phyloP scores from a whole-genome alignment of 345 rosid species.

The Arabidopsis thaliana region DNA sequence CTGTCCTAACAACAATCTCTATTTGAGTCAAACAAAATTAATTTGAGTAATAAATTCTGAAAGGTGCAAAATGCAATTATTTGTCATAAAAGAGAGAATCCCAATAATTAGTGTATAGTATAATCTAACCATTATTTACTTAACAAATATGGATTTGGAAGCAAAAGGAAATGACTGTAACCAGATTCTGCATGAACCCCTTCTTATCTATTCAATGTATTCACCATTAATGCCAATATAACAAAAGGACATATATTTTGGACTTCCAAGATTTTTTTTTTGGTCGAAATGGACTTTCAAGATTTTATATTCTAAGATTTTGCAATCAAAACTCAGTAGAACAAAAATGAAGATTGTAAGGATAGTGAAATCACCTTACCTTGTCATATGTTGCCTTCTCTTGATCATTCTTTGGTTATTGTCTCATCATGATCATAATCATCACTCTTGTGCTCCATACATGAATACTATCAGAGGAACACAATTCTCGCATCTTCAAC shows the following conservation, averaged over 20 bases:
- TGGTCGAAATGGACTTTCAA: background rate
- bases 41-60: background rate
- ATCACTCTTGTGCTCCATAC: slow-evolving; percentile 1
- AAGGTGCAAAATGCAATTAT: background rate
- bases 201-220: slow-evolving; percentile 3
- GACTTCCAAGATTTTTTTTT: background rate
- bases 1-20: background rate
- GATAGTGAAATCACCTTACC: slow-evolving; percentile 22
- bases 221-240: slow-evolving; percentile 1
- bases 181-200: slow-evolving; percentile 12
- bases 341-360: slow-evolving; percentile 28
- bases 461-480: background rate
- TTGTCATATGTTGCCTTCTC: slow-evolving; percentile 25
- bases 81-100: slow-evolving; percentile 16
- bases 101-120: background rate
- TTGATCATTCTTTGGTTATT: slow-evolving; percentile 36
- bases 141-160: background rate
- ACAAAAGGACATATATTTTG: background rate
- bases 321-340: background rate
- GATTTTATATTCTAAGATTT: slow-evolving; percentile 1
- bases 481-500: slow-evolving; percentile 12
- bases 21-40: slow-evolving; percentile 7
- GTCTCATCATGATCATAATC: slow-evolving; percentile 10
- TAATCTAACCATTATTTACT: background rate
- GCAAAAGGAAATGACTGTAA: background rate